phyloP scores from a whole-genome alignment of 1,284 basidiomycete genomes.

The Fomitopsis palustris region DNA sequence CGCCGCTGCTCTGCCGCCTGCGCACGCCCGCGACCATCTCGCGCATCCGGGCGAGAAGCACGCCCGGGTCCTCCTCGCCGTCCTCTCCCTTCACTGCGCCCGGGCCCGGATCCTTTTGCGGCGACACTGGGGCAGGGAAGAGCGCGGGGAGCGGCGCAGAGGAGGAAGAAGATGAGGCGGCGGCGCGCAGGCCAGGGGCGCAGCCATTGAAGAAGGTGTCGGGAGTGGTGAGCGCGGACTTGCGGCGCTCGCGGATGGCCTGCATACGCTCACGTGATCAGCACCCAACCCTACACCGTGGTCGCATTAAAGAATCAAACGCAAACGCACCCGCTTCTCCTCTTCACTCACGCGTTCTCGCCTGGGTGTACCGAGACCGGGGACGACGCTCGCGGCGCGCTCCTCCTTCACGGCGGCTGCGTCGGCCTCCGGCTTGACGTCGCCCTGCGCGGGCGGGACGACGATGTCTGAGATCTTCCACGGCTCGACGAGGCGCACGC shows the following conservation, averaged over 20 bases:
- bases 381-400: neutral
- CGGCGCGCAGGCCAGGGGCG: conserved; percentile 39
- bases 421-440: conserved; percentile 1
- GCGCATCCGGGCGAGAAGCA: conserved; percentile 57
- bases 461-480: conserved; percentile 56
- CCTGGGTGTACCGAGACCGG: conserved; percentile 9
- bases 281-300: too few relatives aligned
- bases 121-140: neutral
- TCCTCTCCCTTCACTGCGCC: conserved; percentile 19
- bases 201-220: conserved; percentile 51
- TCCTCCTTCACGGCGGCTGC: conserved; percentile 17
- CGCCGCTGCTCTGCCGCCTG: conserved; percentile 41
- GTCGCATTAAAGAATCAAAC: too few relatives aligned
- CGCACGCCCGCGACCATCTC: conserved; percentile 60
- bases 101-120: neutral
- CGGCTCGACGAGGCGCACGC: conserved; percentile 44
- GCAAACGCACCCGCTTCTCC: conserved; percentile 42
- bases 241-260: conserved; percentile 58
- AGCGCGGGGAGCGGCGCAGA: conserved; percentile 14
- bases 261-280: conserved; percentile 16
- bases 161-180: conserved; percentile 10
- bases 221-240: conserved; percentile 48
- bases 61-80: conserved; percentile 43
- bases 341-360: conserved; percentile 39
- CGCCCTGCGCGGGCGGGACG: conserved; percentile 27